These are phyloP conservation scores for Brassica carinata DNA, from an alignment of 345 rosid genomes.

Conservation along the genomic window DNA sequence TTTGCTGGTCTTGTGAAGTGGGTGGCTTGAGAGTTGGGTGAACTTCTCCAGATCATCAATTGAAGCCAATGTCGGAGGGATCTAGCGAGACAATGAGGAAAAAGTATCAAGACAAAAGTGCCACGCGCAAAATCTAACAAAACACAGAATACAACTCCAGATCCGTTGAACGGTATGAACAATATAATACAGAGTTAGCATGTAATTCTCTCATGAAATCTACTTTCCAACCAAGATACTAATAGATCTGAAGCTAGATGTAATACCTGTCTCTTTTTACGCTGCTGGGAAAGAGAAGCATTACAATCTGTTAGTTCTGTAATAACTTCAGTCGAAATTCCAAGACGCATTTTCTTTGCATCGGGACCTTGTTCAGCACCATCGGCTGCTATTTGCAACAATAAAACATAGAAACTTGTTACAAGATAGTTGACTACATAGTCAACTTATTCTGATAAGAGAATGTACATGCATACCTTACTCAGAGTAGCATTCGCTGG, in stretches of 20 bases:
- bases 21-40: conserved; percentile 89
- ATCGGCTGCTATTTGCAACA: conserved; percentile 46
- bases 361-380: conserved; percentile 56
- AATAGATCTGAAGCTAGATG: background rate
- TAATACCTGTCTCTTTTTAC: conserved; percentile 77
- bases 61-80: conserved; percentile 65
- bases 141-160: conserved; percentile 2
- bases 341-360: conserved; percentile 65
- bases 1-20: conserved; percentile 83
- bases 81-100: conserved; percentile 47
- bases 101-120: conserved; percentile 1
- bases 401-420: conserved; percentile 8
- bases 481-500: conserved; percentile 52
- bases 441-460: conserved; percentile 4
- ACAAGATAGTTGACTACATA: conserved; percentile 2
- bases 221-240: background rate
- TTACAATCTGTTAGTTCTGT: conserved; percentile 83
- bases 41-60: conserved; percentile 65
- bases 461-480: conserved; percentile 39
- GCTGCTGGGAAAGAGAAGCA: conserved; percentile 83
- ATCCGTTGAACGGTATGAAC: background rate
- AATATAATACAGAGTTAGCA: background rate
- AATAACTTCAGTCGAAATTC: conserved; percentile 68
- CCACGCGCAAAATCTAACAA: background rate
- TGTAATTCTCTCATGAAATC: conserved; percentile 17